Base-by-base conservation (phyloP, 2,329 filamentous ascomycete genomes). In the Furcasterigmium furcatum region DNA sequence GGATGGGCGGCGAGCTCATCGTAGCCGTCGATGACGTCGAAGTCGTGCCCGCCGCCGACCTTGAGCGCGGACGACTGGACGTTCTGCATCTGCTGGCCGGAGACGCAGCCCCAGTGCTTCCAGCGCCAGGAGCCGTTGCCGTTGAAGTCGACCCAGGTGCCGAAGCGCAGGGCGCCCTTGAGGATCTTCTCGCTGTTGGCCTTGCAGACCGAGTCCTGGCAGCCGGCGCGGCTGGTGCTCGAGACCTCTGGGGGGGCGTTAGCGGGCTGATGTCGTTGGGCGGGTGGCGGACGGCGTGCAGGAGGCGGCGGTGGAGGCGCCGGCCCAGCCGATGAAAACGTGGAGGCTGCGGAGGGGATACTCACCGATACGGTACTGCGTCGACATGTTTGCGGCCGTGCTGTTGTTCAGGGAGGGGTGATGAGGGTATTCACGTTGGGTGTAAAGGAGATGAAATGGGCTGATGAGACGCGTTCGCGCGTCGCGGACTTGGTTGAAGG, bases 91-190 rank as follows among this genome's bases (percentile, higher is more conserved):
- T 89, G 81, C 45, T 77, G 74, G 19, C 91, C 91, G 14, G 90
- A 95, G 29, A 91, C 81, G 57, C 92, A 97, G 24, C 92, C 91
- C 92, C 92, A 96, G 64, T 97, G 92, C 61, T 85, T 87, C 84
- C 87, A 97, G 46, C 72, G 65, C 81, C 83, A 95, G 58, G 76
- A 77, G 35, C 80, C 79, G 58, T 84, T 76, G 0, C 79, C 76
- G 0, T 72, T 57, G 24, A 85, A 77, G 9, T 77, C 78, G 51
- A 95, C 78, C 74, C 85, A 88, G 19, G 76, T 77, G 35, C 88
- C 92, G 44, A 91, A 79, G 45, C 92, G 86, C 3, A 96, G 70
- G 53, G 89, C 82, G 46, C 85, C 89, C 69, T 95, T 95, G 21
- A 58, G 54, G 59, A 95, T 89, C 68, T 95, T 96, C 58, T 76